phyloP scores from a whole-genome alignment of 345 rosid species.

The Melaleuca alternifolia region DNA sequence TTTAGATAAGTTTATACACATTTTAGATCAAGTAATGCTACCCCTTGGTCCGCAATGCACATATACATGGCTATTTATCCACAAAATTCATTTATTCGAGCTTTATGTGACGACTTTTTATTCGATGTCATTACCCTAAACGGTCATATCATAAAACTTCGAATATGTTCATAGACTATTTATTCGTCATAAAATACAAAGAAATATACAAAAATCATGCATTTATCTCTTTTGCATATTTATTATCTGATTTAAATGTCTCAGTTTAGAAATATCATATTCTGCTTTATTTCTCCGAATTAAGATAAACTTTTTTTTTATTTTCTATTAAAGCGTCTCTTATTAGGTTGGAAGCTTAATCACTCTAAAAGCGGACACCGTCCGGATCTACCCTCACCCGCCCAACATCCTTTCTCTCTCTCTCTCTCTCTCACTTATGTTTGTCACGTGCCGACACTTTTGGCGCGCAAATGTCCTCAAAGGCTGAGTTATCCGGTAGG shows the following conservation, averaged over 20 bases:
- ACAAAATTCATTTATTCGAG: not conserved
- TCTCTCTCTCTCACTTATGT: not conserved
- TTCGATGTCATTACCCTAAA: not conserved
- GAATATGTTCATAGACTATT: not conserved
- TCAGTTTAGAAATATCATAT: not conserved
- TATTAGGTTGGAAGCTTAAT: not conserved
- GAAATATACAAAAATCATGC: no score
- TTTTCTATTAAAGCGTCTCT: not conserved
- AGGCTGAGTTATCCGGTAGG: not conserved
- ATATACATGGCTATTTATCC: not conserved
- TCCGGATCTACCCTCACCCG: not conserved
- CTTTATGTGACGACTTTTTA: not conserved
- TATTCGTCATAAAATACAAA: not conserved
- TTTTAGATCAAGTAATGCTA: accelerated
- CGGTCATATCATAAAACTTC: not conserved
- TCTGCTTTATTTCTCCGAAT: not conserved
- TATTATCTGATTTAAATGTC: accelerated
- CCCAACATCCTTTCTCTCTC: no score
- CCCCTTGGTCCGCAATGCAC: not conserved
- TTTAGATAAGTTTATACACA: accelerated
- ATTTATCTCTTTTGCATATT: not conserved
- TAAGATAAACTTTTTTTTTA: no score
- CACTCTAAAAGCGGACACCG: not conserved
- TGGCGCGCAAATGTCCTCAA: constrained; percentile 1
- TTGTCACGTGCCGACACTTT: not conserved